phyloP scores from a whole-genome alignment of 2,329 filamentous ascomycete genomes.

The Penicillium polonicum region DNA sequence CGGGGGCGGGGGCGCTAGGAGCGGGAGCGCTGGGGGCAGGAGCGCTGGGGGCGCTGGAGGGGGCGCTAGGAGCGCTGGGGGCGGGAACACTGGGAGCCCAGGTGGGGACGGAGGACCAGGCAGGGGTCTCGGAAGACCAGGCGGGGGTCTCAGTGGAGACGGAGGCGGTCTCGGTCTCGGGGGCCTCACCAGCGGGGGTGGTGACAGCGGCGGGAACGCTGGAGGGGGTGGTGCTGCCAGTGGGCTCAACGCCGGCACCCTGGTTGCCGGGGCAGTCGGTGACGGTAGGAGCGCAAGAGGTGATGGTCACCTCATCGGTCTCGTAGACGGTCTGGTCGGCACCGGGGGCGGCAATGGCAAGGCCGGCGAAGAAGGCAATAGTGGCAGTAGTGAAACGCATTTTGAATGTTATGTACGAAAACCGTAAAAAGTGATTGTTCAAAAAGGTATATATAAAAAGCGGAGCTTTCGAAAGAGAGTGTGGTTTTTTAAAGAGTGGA shows the following conservation, averaged over 20 bases:
- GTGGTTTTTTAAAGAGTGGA: constrained; percentile 40
- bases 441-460: constrained; percentile 27
- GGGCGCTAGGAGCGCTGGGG: constrained; percentile 10
- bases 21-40: constrained; percentile 18
- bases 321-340: constrained; percentile 53
- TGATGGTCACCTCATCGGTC: constrained; percentile 62
- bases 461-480: constrained; percentile 26
- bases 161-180: constrained; percentile 13
- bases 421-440: constrained; percentile 32
- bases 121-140: constrained; percentile 11
- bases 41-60: constrained; percentile 4
- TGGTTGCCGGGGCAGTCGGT: constrained; percentile 55
- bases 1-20: constrained; percentile 11
- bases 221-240: constrained; percentile 14
- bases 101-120: constrained; percentile 15
- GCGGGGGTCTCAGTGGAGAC: constrained; percentile 8
- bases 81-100: constrained; percentile 9
- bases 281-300: constrained; percentile 60
- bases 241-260: constrained; percentile 16
- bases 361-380: constrained; percentile 44
- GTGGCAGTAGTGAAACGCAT: constrained; percentile 47
- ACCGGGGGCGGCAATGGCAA: constrained; percentile 40
- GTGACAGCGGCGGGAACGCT: constrained; percentile 13
- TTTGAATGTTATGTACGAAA: constrained; percentile 36
- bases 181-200: constrained; percentile 14